Percentiles rank a stretch among this genome's conserved stretches.
These are phyloP conservation scores for Suillus alpinus DNA, from an alignment of 768 basidiomycete genomes.

Conservation along the genomic window DNA sequence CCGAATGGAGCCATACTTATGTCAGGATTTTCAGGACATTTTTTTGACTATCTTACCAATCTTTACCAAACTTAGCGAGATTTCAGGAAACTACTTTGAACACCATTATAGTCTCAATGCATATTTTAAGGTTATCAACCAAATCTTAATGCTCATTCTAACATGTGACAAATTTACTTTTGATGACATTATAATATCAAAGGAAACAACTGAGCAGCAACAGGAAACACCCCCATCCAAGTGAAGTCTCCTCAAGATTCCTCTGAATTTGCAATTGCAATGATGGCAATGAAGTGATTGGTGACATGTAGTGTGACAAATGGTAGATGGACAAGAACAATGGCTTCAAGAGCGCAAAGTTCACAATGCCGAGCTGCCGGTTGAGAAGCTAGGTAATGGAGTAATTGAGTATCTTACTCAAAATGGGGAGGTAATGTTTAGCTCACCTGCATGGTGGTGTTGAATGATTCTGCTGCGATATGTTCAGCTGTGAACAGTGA, in stretches of 20 bases:
- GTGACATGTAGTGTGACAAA: constrained; percentile 86
- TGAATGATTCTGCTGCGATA: constrained; percentile 93
- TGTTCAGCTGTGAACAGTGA: constrained; percentile 95
- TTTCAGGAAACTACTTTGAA: no score
- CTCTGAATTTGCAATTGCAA: constrained; percentile 85
- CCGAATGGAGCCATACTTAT: no score
- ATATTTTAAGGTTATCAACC: no score
- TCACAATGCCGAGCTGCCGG: constrained; percentile 88
- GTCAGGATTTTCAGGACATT: no score
- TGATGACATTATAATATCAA: no score
- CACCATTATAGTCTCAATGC: no score
- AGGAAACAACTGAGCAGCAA: constrained; percentile 63
- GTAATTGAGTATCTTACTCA: not conserved
- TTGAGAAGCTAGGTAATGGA: constrained; percentile 65
- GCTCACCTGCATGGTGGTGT: constrained; percentile 92
- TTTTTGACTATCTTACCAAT: no score
- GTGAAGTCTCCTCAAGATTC: constrained; percentile 73
- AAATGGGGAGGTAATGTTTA: not conserved
- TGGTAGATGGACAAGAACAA: constrained; percentile 85
- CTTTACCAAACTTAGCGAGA: no score
- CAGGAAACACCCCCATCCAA: constrained; percentile 79
- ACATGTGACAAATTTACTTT: no score
- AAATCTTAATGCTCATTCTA: no score
- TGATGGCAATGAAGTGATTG: constrained; percentile 84
- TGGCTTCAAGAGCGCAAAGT: constrained; percentile 85